Conservation (phyloP, 306 rosid genomes). For the Cajanus cajan region DNA sequence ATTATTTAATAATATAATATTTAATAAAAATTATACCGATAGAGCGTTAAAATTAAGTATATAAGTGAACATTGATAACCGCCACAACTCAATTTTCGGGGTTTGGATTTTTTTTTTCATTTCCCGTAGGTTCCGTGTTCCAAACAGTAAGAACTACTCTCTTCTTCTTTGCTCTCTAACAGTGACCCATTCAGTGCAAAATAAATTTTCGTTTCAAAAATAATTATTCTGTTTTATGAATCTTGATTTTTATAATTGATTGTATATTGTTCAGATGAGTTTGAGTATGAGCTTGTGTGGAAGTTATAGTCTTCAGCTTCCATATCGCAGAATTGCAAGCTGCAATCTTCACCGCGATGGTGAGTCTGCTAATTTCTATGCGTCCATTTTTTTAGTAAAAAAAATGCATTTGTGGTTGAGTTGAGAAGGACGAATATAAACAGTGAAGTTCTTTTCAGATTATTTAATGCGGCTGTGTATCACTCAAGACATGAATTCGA, state of each 20-base stretch:
- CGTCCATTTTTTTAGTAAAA: background rate
- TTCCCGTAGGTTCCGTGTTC: background rate
- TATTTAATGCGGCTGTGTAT: too few relatives aligned
- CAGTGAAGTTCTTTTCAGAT: too few relatives aligned
- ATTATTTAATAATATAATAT: too few relatives aligned
- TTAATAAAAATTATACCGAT: too few relatives aligned
- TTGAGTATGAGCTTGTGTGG: constrained; percentile 34
- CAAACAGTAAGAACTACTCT: background rate
- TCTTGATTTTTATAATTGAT: background rate
- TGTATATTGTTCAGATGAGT: constrained; percentile 36
- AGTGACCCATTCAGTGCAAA: background rate
- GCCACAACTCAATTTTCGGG: background rate
- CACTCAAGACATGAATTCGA: too few relatives aligned
- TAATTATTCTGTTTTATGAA: background rate
- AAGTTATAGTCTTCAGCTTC: constrained; percentile 23
- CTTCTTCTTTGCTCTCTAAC: background rate
- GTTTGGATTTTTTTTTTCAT: background rate
- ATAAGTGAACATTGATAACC: background rate
- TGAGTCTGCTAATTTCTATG: background rate
- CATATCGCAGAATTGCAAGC: constrained; percentile 23
- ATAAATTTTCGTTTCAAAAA: background rate
- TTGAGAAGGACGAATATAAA: too few relatives aligned
- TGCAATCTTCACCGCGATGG: constrained; percentile 24
- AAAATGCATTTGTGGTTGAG: too few relatives aligned
- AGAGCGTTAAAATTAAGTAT: too few relatives aligned